A percentile compares a stretch with the other conserved stretches of the same genome.
phyloP scores from a whole-genome alignment of 1,284 basidiomycete species.

The Cryptococcus floricola region DNA sequence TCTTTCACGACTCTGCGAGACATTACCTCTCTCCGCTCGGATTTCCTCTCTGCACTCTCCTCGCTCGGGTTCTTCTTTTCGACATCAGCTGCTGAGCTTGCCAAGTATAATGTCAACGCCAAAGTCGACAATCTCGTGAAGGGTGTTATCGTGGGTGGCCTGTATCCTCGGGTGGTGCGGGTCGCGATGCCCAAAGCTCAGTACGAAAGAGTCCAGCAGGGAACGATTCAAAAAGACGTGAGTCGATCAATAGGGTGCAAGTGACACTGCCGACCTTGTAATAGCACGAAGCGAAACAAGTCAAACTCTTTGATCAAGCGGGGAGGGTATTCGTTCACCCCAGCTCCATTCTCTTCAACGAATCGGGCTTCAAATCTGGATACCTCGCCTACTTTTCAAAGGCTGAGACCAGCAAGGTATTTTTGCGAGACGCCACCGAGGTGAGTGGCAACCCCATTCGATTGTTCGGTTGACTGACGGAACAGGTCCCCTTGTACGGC shows the following conservation, averaged over 20 bases:
- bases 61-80: conserved; percentile 66
- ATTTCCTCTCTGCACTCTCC: conserved; percentile 69
- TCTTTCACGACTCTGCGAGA: conserved; percentile 72
- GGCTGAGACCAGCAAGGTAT: conserved; percentile 78
- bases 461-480: background rate
- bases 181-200: conserved; percentile 72
- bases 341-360: conserved; percentile 72
- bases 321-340: conserved; percentile 61
- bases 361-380: conserved; percentile 67
- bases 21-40: conserved; percentile 70
- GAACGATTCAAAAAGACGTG: conserved; percentile 69
- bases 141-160: conserved; percentile 71
- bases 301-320: conserved; percentile 65
- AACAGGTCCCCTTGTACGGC: conserved; percentile 75
- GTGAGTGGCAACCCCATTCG: conserved; percentile 49
- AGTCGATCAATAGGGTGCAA: conserved; percentile 5
- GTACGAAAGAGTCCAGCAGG: conserved; percentile 75
- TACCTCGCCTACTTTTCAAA: conserved; percentile 82
- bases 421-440: conserved; percentile 82
- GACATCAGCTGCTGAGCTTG: conserved; percentile 47
- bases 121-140: conserved; percentile 70
- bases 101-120: conserved; percentile 55
- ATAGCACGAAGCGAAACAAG: conserved; percentile 69
- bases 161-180: conserved; percentile 73
- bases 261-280: background rate